phyloP scores from a whole-genome alignment of 176 grass and related monocot species.

The Oryza glaberrima region DNA sequence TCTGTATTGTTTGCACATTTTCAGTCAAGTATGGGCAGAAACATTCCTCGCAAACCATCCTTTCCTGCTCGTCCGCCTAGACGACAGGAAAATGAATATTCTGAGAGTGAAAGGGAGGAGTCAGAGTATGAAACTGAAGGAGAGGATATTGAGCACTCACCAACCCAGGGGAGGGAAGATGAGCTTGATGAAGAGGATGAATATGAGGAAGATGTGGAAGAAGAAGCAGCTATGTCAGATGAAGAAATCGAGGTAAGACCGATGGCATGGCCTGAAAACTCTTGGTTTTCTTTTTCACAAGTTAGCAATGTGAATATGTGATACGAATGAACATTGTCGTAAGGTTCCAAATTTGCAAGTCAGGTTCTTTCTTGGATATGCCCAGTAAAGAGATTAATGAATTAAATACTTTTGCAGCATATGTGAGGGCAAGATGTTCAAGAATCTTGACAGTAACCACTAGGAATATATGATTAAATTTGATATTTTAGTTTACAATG shows the following conservation, averaged over 20 bases:
- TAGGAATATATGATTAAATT: neutral
- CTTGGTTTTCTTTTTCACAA: neutral
- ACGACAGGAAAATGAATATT: conserved; percentile 66
- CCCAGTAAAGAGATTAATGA: neutral
- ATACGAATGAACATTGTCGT: neutral
- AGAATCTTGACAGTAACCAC: neutral
- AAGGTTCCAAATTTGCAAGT: neutral
- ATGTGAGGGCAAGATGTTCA: neutral
- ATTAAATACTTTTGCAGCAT: neutral
- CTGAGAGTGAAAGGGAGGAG: conserved; percentile 76
- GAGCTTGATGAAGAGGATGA: conserved; percentile 85
- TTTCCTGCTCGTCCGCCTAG: conserved; percentile 56
- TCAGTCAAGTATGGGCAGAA: conserved; percentile 72
- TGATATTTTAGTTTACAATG: conserved; percentile 1
- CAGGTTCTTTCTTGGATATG: neutral
- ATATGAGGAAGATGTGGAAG: conserved; percentile 77
- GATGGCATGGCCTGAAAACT: conserved; percentile 9
- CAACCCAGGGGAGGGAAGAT: conserved; percentile 65
- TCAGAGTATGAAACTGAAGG: conserved; percentile 98
- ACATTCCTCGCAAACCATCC: conserved; percentile 53
- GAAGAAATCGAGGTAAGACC: conserved; percentile 68
- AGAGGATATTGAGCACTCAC: conserved; percentile 75
- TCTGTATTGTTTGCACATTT: conserved; percentile 36
- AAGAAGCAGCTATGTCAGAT: conserved; percentile 68
- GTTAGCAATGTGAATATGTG: neutral